Percentiles rank a stretch among this genome's conserved stretches.
These are phyloP conservation scores for Apiotrichum mycotoxinovorans DNA, from an alignment of 1,284 basidiomycete species.

Conservation along the genomic window DNA sequence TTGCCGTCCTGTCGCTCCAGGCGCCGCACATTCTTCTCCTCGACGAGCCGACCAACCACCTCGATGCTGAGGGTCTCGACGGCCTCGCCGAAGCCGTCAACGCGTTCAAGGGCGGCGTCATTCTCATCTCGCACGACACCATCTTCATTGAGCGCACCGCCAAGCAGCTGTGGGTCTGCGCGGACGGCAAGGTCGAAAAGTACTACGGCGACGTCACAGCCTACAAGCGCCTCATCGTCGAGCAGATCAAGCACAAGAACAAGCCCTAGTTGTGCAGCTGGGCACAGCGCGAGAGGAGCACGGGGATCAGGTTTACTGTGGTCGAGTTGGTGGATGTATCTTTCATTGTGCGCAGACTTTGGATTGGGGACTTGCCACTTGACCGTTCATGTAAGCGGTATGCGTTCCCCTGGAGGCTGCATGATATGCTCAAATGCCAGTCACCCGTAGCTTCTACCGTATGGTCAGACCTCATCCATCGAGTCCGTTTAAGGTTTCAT, in stretches of 20 bases:
- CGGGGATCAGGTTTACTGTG: no score
- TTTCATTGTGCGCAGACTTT: no score
- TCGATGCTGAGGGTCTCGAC: constrained; percentile 87
- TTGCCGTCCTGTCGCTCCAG: constrained; percentile 84
- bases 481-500: no score
- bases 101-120: constrained; percentile 87
- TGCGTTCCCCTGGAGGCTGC: no score
- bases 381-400: no score
- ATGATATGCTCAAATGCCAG: no score
- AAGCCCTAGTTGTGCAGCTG: neutral
- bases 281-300: no score
- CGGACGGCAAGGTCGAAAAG: constrained; percentile 83
- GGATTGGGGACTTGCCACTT: no score
- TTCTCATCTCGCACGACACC: constrained; percentile 86
- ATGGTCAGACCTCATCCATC: no score
- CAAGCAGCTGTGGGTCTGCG: constrained; percentile 64
- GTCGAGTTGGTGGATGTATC: no score
- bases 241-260: constrained; percentile 13
- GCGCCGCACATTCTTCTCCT: constrained; percentile 82
- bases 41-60: constrained; percentile 96
- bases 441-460: no score
- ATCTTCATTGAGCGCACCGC: constrained; percentile 73
- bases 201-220: constrained; percentile 90
- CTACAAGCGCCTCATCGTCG: constrained; percentile 68
- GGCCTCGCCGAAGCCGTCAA: constrained; percentile 85